A percentile compares a stretch with the other conserved stretches of the same genome.
Evolutionary conservation across 768 basidiomycete genomes (phyloP).

Genomic region (Tylopilus plumbeoviolaceoides): DNA sequence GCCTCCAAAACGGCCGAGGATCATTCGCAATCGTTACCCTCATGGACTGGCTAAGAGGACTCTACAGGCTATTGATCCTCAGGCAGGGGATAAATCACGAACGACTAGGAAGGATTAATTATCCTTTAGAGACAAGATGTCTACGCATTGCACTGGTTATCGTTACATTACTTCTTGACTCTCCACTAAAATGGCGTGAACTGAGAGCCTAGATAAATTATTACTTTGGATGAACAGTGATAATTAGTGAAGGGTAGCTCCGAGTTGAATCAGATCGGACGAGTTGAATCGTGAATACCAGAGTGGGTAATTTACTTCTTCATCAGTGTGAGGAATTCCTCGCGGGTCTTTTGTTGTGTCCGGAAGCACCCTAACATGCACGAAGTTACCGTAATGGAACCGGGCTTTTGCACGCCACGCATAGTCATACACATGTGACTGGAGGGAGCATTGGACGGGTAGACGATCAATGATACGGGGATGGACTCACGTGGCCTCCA

Average conservation of each 20-base stretch:
- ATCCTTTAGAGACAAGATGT: slow-evolving; percentile 1
- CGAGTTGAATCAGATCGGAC: slow-evolving; percentile 35
- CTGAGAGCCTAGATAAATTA: slow-evolving; percentile 18
- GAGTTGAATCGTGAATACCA: slow-evolving; percentile 46
- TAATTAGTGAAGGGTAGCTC: slow-evolving; percentile 20
- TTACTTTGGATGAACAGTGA: slow-evolving; percentile 10
- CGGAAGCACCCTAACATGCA: slow-evolving; percentile 99
- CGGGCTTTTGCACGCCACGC: slow-evolving; percentile 99
- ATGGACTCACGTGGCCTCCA: slow-evolving; percentile 90
- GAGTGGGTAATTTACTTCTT: slow-evolving; percentile 35
- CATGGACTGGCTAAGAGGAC: slow-evolving; percentile 53
- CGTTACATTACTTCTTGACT: slow-evolving; percentile 17
- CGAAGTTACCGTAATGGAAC: slow-evolving; percentile 89
- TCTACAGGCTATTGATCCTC: slow-evolving; percentile 55
- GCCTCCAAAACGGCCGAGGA: slow-evolving; percentile 57
- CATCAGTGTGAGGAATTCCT: slow-evolving; percentile 91
- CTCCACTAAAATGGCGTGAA: slow-evolving; percentile 8
- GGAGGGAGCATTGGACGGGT: slow-evolving; percentile 10
- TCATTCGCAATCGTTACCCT: slow-evolving; percentile 51
- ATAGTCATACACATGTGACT: slow-evolving; percentile 99
- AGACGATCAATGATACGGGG: background rate
- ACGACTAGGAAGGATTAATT: slow-evolving; percentile 50
- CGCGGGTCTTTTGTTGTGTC: slow-evolving; percentile 96
- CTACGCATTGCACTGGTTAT: slow-evolving; percentile 9
- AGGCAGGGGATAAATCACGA: slow-evolving; percentile 53